phyloP scores from a whole-genome alignment of 805 yeast species.

The Saccharomycopsis synnaedendra region DNA sequence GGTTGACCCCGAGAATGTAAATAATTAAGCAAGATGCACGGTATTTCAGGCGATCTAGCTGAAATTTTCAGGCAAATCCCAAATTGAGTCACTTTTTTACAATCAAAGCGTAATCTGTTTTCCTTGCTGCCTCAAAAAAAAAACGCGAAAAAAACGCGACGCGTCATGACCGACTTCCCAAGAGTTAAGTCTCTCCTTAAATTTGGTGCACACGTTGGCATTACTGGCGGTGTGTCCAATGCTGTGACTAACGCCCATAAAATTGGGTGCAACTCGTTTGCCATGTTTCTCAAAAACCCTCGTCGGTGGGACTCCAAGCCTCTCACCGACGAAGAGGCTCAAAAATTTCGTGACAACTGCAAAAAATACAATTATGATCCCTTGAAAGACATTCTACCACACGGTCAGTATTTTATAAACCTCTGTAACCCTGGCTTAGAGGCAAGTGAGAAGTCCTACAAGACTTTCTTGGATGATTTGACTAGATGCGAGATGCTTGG shows the following conservation, averaged over 20 bases:
- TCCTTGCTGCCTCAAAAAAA: no score
- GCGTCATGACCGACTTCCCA: no score
- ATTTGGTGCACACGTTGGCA: constrained; percentile 86
- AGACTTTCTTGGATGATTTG: constrained; percentile 76
- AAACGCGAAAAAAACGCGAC: no score
- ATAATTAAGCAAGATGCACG: no score
- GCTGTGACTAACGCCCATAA: constrained; percentile 48
- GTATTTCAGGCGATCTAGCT: no score
- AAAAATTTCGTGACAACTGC: constrained; percentile 55
- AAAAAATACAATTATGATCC: constrained; percentile 57
- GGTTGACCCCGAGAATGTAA: no score
- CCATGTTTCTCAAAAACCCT: constrained; percentile 82
- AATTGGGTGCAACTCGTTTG: constrained; percentile 72
- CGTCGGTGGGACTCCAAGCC: constrained; percentile 85
- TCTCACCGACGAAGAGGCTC: constrained; percentile 53
- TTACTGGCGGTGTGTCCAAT: constrained; percentile 69
- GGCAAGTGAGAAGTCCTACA: constrained; percentile 66
- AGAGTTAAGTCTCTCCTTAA: constrained; percentile 20
- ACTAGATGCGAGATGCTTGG: constrained; percentile 76
- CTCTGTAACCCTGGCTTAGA: constrained; percentile 82
- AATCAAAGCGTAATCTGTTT: no score
- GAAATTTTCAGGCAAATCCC: no score
- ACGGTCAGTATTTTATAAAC: constrained; percentile 90
- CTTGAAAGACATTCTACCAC: constrained; percentile 75
- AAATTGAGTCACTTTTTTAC: no score